A percentile compares a stretch with the other conserved stretches of the same genome.
Conservation (phyloP, 495 filamentous ascomycete species). For the Hypoxylon fuscum region DNA sequence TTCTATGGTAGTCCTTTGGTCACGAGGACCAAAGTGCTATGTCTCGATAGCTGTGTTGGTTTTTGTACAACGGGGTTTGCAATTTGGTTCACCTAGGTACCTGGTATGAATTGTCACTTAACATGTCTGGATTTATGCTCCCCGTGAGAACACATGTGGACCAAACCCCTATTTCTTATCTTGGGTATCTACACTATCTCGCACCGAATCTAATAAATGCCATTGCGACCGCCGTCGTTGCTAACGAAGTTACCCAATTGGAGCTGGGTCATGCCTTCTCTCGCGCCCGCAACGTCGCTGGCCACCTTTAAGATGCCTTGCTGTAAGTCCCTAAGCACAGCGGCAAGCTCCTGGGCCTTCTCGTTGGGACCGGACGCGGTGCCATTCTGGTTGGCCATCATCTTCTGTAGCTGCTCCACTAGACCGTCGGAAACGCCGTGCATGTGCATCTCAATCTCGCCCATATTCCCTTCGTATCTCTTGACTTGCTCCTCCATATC, state of each 20-base stretch:
- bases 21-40: background rate
- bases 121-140: too few relatives aligned
- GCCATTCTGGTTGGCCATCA: slow-evolving; percentile 65
- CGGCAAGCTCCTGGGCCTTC: slow-evolving; percentile 63
- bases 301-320: slow-evolving; percentile 80
- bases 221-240: slow-evolving; percentile 37
- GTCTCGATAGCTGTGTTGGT: background rate
- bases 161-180: background rate
- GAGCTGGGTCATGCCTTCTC: slow-evolving; percentile 75
- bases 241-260: slow-evolving; percentile 65
- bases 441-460: slow-evolving; percentile 85
- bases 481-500: slow-evolving; percentile 74
- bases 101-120: too few relatives aligned
- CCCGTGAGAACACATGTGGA: background rate
- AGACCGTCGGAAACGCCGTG: slow-evolving; percentile 75
- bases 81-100: too few relatives aligned
- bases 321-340: slow-evolving; percentile 79
- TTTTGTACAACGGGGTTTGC: background rate
- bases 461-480: slow-evolving; percentile 72
- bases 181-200: slow-evolving; percentile 18
- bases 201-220: slow-evolving; percentile 36
- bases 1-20: slow-evolving; percentile 46
- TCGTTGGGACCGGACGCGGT: slow-evolving; percentile 50
- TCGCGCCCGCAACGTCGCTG: slow-evolving; percentile 69
- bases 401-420: slow-evolving; percentile 73